Evolutionary conservation across 495 filamentous ascomycete species (phyloP).

Genomic region (Acidiella bohemica): DNA sequence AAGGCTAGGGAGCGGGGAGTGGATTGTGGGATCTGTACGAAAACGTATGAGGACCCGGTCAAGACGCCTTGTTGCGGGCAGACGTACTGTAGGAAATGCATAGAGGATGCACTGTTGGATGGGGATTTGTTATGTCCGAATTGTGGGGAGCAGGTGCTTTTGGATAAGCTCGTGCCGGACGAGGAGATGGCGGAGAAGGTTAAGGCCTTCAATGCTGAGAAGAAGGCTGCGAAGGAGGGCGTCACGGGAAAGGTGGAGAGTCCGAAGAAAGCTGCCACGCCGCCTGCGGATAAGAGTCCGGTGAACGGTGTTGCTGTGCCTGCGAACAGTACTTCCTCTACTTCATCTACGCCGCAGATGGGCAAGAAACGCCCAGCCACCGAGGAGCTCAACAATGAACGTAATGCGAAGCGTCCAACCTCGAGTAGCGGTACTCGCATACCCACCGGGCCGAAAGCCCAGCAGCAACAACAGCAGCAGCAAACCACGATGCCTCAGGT

Average conservation of each 20-base stretch:
- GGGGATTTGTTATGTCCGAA: conserved; percentile 91
- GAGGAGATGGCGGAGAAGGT: conserved; percentile 64
- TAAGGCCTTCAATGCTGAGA: conserved; percentile 62
- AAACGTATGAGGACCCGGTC: conserved; percentile 90
- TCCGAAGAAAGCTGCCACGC: conserved; percentile 34
- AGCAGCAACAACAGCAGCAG: conserved; percentile 21
- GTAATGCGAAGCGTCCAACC: conserved; percentile 30
- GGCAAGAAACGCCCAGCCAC: conserved; percentile 82
- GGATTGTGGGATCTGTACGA: conserved; percentile 89
- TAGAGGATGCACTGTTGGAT: conserved; percentile 92
- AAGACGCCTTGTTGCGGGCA: conserved; percentile 95
- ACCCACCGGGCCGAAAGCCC: conserved; percentile 21
- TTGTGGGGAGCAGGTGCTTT: conserved; percentile 79
- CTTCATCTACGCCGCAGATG: conserved; percentile 23
- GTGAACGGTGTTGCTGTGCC: conserved; percentile 32
- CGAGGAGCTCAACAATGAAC: conserved; percentile 50
- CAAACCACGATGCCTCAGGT: too few species aligned
- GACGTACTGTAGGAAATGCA: conserved; percentile 98
- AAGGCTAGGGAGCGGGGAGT: conserved; percentile 74
- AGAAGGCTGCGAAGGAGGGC: conserved; percentile 43
- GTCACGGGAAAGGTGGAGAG: conserved; percentile 48
- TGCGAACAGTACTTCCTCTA: conserved; percentile 7
- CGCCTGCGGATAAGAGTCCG: conserved; percentile 16
- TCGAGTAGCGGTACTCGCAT: conserved; percentile 20
- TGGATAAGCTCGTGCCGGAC: conserved; percentile 79